A percentile compares a stretch with the other conserved stretches of the same genome.
Conservation (phyloP, 805 yeast species). For the Saccharomyces eubayanus region DNA sequence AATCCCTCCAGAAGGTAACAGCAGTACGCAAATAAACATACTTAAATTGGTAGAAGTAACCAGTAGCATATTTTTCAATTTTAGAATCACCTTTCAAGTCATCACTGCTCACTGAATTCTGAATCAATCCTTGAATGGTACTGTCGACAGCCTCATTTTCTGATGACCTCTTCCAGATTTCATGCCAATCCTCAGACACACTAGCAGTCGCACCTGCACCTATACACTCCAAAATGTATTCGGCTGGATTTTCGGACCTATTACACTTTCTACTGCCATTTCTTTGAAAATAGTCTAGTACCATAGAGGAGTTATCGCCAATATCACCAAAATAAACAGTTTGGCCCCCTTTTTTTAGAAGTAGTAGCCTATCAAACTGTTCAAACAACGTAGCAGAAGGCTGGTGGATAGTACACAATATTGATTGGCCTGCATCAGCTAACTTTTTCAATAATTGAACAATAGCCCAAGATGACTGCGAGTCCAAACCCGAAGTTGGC, state of each 20-base stretch:
- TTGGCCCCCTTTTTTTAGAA: slow-evolving; percentile 43
- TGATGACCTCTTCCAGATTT: slow-evolving; percentile 46
- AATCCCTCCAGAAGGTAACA: slow-evolving; percentile 48
- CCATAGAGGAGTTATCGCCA: slow-evolving; percentile 36
- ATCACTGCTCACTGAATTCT: too few relatives aligned
- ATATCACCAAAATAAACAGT: slow-evolving; percentile 34
- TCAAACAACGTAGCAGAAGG: slow-evolving; percentile 46
- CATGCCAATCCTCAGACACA: slow-evolving; percentile 47
- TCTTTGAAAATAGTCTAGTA: slow-evolving; percentile 54
- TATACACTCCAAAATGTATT: slow-evolving; percentile 38
- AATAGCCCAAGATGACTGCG: slow-evolving; percentile 45
- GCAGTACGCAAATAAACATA: slow-evolving; percentile 35
- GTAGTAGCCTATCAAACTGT: slow-evolving; percentile 39
- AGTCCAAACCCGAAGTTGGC: slow-evolving; percentile 46
- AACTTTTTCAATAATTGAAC: slow-evolving; percentile 37
- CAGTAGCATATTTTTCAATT: slow-evolving; percentile 28
- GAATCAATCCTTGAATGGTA: slow-evolving; percentile 21
- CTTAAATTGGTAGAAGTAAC: slow-evolving; percentile 38
- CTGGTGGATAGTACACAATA: slow-evolving; percentile 49
- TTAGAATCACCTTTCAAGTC: slow-evolving; percentile 8
- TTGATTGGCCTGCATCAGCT: slow-evolving; percentile 42
- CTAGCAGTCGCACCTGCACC: slow-evolving; percentile 40
- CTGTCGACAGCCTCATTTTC: too few relatives aligned
- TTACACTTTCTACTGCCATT: slow-evolving; percentile 58
- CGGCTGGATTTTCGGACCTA: slow-evolving; percentile 36